phyloP scores from a whole-genome alignment of 306 rosid species.

The Astragalus membranaceus region DNA sequence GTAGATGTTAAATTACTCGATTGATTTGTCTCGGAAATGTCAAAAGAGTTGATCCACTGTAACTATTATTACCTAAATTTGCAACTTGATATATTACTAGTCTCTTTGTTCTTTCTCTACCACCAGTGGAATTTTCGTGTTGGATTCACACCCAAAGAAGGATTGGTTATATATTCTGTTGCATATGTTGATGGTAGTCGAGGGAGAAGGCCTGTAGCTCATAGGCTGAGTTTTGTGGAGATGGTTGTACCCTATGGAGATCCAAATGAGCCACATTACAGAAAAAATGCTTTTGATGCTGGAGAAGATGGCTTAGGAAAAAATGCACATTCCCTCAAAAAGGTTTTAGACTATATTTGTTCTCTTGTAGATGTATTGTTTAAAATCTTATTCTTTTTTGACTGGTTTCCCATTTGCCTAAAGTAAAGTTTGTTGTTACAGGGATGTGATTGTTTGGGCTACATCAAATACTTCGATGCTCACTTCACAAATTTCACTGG shows the following conservation, averaged over 20 bases:
- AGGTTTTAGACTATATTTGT: slow-evolving; percentile 38
- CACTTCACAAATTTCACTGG: slow-evolving; percentile 92
- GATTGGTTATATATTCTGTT: slow-evolving; percentile 78
- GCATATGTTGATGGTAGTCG: slow-evolving; percentile 89
- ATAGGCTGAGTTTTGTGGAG: slow-evolving; percentile 85
- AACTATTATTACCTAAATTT: neutral
- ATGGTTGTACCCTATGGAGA: slow-evolving; percentile 97
- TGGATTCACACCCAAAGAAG: slow-evolving; percentile 91
- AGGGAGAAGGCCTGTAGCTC: slow-evolving; percentile 87
- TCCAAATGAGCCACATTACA: slow-evolving; percentile 87
- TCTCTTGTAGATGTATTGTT: slow-evolving; percentile 7
- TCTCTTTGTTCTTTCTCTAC: slow-evolving; percentile 4
- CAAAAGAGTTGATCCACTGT: neutral
- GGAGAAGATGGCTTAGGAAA: slow-evolving; percentile 95
- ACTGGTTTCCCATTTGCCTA: slow-evolving; percentile 1
- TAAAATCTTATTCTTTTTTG: neutral
- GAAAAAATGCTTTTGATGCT: slow-evolving; percentile 93
- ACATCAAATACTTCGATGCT: slow-evolving; percentile 83
- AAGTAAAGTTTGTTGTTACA: slow-evolving; percentile 29
- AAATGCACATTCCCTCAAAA: slow-evolving; percentile 90
- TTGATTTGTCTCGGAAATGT: neutral
- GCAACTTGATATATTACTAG: neutral
- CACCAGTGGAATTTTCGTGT: slow-evolving; percentile 89
- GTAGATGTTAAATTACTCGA: slow-evolving; percentile 32
- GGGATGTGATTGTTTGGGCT: slow-evolving; percentile 96